Evolutionary conservation across 192 early-diverging fungal genomes (phyloP), one percentile per base, ranked within the genome.

Genomic region (Podila clonocystis): DNA sequence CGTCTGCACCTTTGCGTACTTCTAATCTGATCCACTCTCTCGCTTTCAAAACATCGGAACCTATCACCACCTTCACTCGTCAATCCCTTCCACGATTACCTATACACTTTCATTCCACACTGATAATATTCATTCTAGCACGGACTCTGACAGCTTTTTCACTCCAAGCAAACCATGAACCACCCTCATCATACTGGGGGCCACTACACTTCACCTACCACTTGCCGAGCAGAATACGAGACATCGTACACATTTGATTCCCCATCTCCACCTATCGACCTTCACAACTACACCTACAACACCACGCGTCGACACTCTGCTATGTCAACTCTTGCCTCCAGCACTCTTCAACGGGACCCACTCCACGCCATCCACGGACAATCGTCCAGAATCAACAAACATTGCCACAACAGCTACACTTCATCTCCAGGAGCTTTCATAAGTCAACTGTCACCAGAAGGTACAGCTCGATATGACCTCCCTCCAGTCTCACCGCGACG

Each of bases 141-240:
- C 41, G 41, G 41, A 36, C 34, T 36, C 41, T 45, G 8, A 3
- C 15, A 45, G 15, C 2, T 1, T 45, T 45, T 45, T 45, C 15
- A 45, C 15, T 45, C 41, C 41, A 15, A 45, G 41, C 52, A 55
- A 55, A 55, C 30, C 45, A 65, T 30, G 24, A 65, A 17, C 63
- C 29, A 50, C 15, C 41, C 26, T 29, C 41, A 50, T 17, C 41
- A 29, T 41, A 65, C 26, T 45, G 41, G 63, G 41, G 63, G 12
- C 58, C 24, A 45, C 26, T 74, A 61, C 38, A 36, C 60, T 2
- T 55, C 73, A 68, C 36, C 65, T 33, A 65, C 68, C 24, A 55
- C 55, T 41, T 65, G 55, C 63, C 57, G 74, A 22, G 48, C 74
- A 75, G 61, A 73, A 20, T 36, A 60, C 50, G 71, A 65, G 11